Conservation (phyloP, 2,329 filamentous ascomycete species). For the Myriangium duriaei region DNA sequence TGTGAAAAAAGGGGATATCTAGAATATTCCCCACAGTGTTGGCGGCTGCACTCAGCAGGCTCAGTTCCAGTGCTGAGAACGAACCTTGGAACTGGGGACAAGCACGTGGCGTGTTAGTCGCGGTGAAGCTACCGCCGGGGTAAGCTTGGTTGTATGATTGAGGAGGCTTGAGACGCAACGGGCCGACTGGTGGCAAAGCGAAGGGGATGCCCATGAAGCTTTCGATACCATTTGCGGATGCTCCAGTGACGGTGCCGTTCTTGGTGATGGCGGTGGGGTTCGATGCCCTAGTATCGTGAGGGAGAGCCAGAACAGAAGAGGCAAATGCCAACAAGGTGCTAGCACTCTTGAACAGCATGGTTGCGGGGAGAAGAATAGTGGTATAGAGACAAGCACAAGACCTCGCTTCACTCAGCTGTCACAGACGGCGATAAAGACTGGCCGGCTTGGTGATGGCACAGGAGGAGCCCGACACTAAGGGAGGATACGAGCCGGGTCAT, state of each 20-base stretch:
- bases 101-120: conserved; percentile 44
- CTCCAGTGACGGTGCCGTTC: conserved; percentile 45
- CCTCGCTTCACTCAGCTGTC: too few species aligned
- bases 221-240: conserved; percentile 40
- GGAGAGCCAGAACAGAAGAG: conserved; percentile 8
- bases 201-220: conserved; percentile 65
- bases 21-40: conserved; percentile 27
- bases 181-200: conserved; percentile 54
- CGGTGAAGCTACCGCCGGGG: conserved; percentile 43
- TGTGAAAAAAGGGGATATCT: conserved; percentile 29
- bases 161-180: conserved; percentile 57
- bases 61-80: conserved; percentile 27
- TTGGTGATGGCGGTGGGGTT: conserved; percentile 43
- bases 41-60: conserved; percentile 21
- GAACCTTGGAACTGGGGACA: conserved; percentile 60
- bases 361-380: background rate
- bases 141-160: conserved; percentile 44
- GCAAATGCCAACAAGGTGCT: conserved; percentile 8
- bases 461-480: too few species aligned
- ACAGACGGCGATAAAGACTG: too few species aligned
- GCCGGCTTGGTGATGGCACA: too few species aligned
- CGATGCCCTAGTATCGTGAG: conserved; percentile 13
- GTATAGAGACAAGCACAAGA: too few species aligned
- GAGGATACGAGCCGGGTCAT: too few species aligned
- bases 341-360: conserved; percentile 7